These are phyloP conservation scores for Xylariaceae sp. DNA, from an alignment of 2,329 filamentous ascomycete species.

Conservation along the genomic window DNA sequence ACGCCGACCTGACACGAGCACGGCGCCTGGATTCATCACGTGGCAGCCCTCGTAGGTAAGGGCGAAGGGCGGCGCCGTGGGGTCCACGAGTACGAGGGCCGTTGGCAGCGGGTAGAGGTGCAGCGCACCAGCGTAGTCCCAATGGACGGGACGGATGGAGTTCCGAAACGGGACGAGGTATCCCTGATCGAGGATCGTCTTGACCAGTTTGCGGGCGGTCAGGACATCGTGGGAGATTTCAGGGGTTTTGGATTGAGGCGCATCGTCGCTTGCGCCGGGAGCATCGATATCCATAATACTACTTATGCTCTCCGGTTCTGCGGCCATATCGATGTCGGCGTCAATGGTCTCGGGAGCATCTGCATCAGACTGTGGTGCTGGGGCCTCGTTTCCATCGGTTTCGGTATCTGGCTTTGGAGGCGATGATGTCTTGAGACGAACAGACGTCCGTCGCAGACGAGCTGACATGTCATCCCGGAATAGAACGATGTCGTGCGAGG, in stretches of 20 bases:
- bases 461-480: slow-evolving; percentile 83
- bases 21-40: slow-evolving; percentile 83
- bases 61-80: slow-evolving; percentile 74
- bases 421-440: slow-evolving; percentile 56
- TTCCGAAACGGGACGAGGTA: slow-evolving; percentile 82
- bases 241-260: slow-evolving; percentile 5
- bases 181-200: slow-evolving; percentile 86
- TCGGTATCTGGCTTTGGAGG: slow-evolving; percentile 21
- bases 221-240: slow-evolving; percentile 46
- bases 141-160: slow-evolving; percentile 73
- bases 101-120: slow-evolving; percentile 86
- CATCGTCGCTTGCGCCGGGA: not conserved
- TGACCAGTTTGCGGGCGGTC: slow-evolving; percentile 72
- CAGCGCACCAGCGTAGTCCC: slow-evolving; percentile 75
- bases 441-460: slow-evolving; percentile 68
- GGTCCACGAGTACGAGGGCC: slow-evolving; percentile 74
- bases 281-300: slow-evolving; percentile 43
- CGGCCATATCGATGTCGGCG: slow-evolving; percentile 34
- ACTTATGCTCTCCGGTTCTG: slow-evolving; percentile 26
- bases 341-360: slow-evolving; percentile 13
- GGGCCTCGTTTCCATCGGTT: slow-evolving; percentile 18
- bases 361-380: slow-evolving; percentile 4
- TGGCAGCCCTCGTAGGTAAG: slow-evolving; percentile 93
- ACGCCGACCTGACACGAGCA: slow-evolving; percentile 65
- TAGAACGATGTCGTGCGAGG: slow-evolving; percentile 78